Conservation (phyloP, 176 grass and related monocot genomes). For the Stipa capillata region DNA sequence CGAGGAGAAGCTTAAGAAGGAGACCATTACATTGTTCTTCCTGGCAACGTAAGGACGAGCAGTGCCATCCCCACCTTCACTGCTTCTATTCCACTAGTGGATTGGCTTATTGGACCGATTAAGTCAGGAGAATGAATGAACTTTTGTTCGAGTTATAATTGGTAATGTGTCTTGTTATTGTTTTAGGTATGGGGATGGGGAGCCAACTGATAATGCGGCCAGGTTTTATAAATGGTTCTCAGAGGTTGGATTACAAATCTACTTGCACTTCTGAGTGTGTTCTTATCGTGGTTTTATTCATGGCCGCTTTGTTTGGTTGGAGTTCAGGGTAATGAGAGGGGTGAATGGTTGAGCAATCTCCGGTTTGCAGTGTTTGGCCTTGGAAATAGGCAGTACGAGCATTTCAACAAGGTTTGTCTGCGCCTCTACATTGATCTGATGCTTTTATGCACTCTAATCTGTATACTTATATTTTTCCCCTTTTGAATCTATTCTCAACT, state of each 20-base stretch:
- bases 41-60: constrained; percentile 63
- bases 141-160: not conserved
- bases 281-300: not conserved
- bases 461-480: not conserved
- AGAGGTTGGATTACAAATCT: constrained; percentile 14
- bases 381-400: constrained; percentile 82
- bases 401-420: constrained; percentile 89
- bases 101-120: not conserved
- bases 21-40: constrained; percentile 72
- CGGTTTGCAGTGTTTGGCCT: constrained; percentile 69
- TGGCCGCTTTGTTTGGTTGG: not conserved
- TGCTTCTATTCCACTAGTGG: not conserved
- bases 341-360: constrained; percentile 49
- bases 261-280: not conserved
- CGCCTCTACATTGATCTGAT: not conserved
- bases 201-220: constrained; percentile 82
- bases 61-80: not conserved
- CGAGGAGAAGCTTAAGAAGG: constrained; percentile 85
- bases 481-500: not conserved
- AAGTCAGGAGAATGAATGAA: not conserved
- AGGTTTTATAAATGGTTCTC: constrained; percentile 89
- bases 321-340: constrained; percentile 47
- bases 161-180: not conserved
- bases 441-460: not conserved
- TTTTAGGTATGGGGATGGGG: constrained; percentile 79